Base-by-base conservation (phyloP, 2,329 filamentous ascomycete genomes). In the Metarhizium anisopliae region DNA sequence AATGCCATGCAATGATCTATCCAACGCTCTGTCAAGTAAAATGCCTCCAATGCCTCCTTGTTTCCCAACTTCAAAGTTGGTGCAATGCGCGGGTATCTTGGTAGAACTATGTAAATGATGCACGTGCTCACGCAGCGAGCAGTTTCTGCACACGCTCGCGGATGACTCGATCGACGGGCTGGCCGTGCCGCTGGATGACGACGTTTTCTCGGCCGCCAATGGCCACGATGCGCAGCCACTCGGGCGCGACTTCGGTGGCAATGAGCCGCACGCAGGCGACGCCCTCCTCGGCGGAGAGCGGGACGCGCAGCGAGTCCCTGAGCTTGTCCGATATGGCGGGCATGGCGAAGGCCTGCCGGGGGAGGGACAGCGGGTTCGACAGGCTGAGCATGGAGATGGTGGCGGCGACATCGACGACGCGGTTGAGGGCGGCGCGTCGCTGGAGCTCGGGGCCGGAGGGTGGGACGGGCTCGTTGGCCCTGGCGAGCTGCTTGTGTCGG, bases 331-430 rank as follows among this genome's bases (percentile, higher is more conserved):
- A 71, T 54, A 90, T 72, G 13, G 76, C 77, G 32, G 78, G 72
- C 75, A 90, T 80, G 29, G 81, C 80, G 64, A 89, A 90, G 1
- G 85, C 81, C 59, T 87, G 74, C 10, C 83, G 75, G 4, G 76
- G 79, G 63, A 82, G 76, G 35, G 71, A 73, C 49, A 67, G 62
- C 7, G 73, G 70, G 42, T 70, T 78, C n/a, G 75, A 76, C 47
- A 81, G 75, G 65, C 78, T 80, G 59, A 90, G 75, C 75, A 88
- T 82, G n/a, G 78, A 79, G 38, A 92, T 71, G 6, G 89, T 82
- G 6, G 83, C 79, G 2, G 83, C 79, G 10, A 91, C 80, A 62
- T 90, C 87, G n/a, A 79, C 76, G 0, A 84, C 80, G 10, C 86
- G 81, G 62, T 86, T 82, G 29, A 89, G 74, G 0, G 87, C 87